Evolutionary conservation across 176 grass and related monocot genomes (phyloP).

Genomic region (Oryza meyeriana): DNA sequence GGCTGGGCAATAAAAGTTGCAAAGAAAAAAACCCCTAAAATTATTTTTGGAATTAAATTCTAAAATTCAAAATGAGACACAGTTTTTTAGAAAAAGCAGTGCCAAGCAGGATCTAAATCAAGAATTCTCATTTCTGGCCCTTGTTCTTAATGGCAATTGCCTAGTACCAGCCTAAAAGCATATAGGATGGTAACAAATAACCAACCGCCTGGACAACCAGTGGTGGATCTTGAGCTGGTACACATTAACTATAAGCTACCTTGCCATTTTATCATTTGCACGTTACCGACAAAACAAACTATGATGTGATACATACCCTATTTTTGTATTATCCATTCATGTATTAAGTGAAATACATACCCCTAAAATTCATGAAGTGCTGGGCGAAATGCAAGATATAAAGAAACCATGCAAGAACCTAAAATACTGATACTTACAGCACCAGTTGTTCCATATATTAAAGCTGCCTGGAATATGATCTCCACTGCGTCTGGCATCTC

Average conservation of each 20-base stretch:
- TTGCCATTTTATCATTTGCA: neutral
- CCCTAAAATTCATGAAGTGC: neutral
- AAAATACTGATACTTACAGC: slow-evolving; percentile 48
- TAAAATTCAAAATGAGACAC: too few relatives aligned
- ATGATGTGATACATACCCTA: neutral
- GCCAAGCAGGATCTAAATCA: too few relatives aligned
- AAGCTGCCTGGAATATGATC: slow-evolving; percentile 70
- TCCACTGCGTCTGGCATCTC: slow-evolving; percentile 80
- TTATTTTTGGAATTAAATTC: too few relatives aligned
- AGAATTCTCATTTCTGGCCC: neutral
- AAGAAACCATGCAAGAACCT: neutral
- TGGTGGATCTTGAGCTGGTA: neutral
- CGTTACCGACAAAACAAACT: neutral
- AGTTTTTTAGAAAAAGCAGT: too few relatives aligned
- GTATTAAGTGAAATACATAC: neutral
- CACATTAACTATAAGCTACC: neutral
- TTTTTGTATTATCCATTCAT: neutral
- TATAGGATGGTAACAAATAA: neutral
- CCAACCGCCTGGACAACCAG: neutral
- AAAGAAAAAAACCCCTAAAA: too few relatives aligned
- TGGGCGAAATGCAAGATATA: neutral
- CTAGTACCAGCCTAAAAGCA: neutral
- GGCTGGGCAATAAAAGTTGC: too few relatives aligned
- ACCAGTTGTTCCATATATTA: slow-evolving; percentile 52
- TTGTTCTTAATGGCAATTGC: neutral